Evolutionary conservation across 768 basidiomycete species (phyloP).

Genomic region (Mycena albidolilacea): DNA sequence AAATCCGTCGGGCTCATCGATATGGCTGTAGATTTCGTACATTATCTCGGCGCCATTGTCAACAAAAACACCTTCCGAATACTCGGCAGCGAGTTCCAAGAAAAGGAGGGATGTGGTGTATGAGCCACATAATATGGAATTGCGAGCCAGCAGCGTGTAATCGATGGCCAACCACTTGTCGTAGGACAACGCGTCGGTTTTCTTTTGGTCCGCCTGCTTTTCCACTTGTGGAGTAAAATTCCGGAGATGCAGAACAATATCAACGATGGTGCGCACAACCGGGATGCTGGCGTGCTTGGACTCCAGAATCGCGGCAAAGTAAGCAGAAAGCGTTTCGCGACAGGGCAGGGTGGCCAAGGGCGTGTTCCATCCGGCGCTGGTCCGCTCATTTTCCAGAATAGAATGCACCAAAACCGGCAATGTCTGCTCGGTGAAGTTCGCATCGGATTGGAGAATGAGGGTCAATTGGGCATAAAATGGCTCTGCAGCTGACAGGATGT

Average conservation of each 20-base stretch:
- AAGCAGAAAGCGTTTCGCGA: constrained; percentile 60
- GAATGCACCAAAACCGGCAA: constrained; percentile 85
- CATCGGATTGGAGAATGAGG: constrained; percentile 68
- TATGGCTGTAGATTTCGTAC: constrained; percentile 94
- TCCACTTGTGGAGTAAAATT: constrained; percentile 63
- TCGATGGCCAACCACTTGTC: constrained; percentile 90
- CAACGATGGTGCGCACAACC: constrained; percentile 76
- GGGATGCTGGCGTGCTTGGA: constrained; percentile 53
- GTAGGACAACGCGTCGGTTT: constrained; percentile 61
- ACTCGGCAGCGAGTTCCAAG: constrained; percentile 83
- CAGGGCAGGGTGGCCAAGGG: constrained; percentile 44
- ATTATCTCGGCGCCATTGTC: constrained; percentile 69
- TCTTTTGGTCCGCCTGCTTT: constrained; percentile 50
- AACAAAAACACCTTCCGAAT: constrained; percentile 46
- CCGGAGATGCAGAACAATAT: constrained; percentile 86
- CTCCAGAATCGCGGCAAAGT: constrained; percentile 71
- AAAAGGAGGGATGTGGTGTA: constrained; percentile 94
- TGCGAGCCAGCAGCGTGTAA: constrained; percentile 77
- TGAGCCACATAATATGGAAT: constrained; percentile 83
- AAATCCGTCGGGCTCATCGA: constrained; percentile 98
- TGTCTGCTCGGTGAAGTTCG: constrained; percentile 73
- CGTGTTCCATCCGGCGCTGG: constrained; percentile 27
- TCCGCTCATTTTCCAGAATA: constrained; percentile 60
- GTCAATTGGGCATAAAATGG: constrained; percentile 80
- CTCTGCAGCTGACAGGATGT: constrained; percentile 67